Base-by-base conservation (phyloP, 768 basidiomycete genomes). In the Boletus speciosus region DNA sequence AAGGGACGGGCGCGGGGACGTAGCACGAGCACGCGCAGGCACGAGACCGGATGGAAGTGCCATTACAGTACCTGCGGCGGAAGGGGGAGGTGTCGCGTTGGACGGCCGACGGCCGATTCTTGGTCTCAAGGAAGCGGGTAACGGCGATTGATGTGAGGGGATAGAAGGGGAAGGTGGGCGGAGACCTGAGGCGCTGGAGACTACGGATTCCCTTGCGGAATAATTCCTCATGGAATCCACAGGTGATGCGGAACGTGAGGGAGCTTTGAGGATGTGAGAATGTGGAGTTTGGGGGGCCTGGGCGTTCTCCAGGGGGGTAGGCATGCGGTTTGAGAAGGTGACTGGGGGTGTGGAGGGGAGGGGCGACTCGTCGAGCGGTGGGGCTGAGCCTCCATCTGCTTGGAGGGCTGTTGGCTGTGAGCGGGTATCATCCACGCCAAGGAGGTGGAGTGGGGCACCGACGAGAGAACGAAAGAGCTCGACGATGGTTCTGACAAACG, bases 401-500 rank as follows among this genome's bases (percentile, higher is more conserved):
- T 57, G 41, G 54, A 35, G 59, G 49, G 32, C 39, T 58, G 36
- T 36, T 42, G 40, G 47, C 54, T 56, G 54, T 44, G 53, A 58
- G 54, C 10, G 21, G 23, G 36, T 6, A 19, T 81, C 79, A 45
- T 73, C 65, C 4, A 90, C 63, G 9, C 88, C 87, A 29, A 82
- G 79, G 23, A 90, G 67, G 29, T 84, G 80, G 55, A 90, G 66
- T 27, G 76, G 70, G 3, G 76, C 73, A 21, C 72, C 74, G 21
- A 79, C 68, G 23, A 82, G 72, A 35, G 68, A 68, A 36, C 73
- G 80, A 66, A 86, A 88, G 34, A 86, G 74, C 41, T 83, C 79
- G 54, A 93, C 71, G 38, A 88, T 61, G 2, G 86, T 76, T 38
- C 78, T 77, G 46, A 97, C 66, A 68, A 98, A 98, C 12, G 72